Evolutionary conservation across 139 green algal species (phyloP), one percentile per base, ranked within the genome.

Genomic region (Penium margaritaceum): DNA sequence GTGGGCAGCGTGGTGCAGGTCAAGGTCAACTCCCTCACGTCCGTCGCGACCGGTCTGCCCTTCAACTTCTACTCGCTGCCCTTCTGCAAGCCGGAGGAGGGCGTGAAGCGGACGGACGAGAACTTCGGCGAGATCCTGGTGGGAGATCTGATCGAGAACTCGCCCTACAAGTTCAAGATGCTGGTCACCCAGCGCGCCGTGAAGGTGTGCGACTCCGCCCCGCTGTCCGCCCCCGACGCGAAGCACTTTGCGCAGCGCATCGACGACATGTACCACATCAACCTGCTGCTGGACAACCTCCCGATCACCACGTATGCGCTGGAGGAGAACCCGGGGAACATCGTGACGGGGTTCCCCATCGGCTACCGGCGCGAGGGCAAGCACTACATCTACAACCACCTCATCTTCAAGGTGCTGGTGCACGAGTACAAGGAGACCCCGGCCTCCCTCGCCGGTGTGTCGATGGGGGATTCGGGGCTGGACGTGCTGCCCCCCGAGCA

Each of bases 281-380:
- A 94, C 76, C 81, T 98, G 70, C 87, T 96, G 39, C 83, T 98
- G 75, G 93, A 98, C 84, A 97, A 97, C 76, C 83, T 98, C 67
- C 93, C 93, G n/a, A 89, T 97, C 58, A 97, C 92, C 14, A 89
- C 86, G 1, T 37, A 43, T 90, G 92, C 64, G 37, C 78, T 88
- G 76, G 73, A 90, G 35, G 63, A 87, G 38, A 83, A 90, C 39
- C 86, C 43, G n/a, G 63, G 63, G 2, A 61, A 77, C 77, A 84
- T 75, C 34, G 80, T 95, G 32, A 85, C 89, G 3, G 92, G 92
- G n/a, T 97, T 91, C 82, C 87, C 94, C 75, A 72, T 97, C n/a
- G 92, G 92, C 17, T 67, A 79, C 70, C 32, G 41, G 15, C 66
- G 81, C 5, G 81, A 84, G 34, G 85, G 85, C 72, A 84, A 86